Evolutionary conservation across 1,139 yeast genomes (phyloP).

Genomic region (Petasospora fabianii): DNA sequence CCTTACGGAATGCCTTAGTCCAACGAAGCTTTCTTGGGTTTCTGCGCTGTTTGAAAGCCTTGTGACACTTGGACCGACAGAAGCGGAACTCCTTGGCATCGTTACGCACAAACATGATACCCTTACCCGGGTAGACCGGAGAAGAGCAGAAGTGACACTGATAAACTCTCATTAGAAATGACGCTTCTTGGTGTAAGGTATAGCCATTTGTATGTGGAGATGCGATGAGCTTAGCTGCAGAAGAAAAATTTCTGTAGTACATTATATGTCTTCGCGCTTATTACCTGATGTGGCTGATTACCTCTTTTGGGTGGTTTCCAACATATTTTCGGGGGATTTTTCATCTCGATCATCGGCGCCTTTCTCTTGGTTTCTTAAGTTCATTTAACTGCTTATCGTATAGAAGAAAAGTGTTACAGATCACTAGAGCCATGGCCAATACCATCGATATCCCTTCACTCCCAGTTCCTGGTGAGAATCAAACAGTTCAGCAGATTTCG

Average conservation of each 20-base stretch:
- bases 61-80: constrained; percentile 98
- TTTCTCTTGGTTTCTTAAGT: too few relatives aligned
- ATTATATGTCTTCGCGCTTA: too few relatives aligned
- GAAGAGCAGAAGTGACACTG: constrained; percentile 97
- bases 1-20: constrained; percentile 99
- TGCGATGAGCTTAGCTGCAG: constrained; percentile 2
- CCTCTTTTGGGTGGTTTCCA: too few relatives aligned
- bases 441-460: constrained; percentile 54
- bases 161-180: constrained; percentile 71
- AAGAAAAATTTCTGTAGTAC: too few relatives aligned
- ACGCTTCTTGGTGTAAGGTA: not conserved
- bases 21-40: constrained; percentile 97
- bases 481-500: constrained; percentile 19
- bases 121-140: constrained; percentile 96
- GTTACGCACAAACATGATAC: constrained; percentile 95
- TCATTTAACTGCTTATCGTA: too few relatives aligned
- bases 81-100: constrained; percentile 97
- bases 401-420: too few relatives aligned
- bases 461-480: constrained; percentile 53
- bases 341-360: too few relatives aligned
- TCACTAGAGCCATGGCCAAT: constrained; percentile 23
- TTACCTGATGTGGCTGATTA: too few relatives aligned
- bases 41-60: constrained; percentile 95
- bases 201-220: too few relatives aligned
- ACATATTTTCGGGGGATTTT: too few relatives aligned